These are phyloP conservation scores for Paraglomus brasilianum DNA, from an alignment of 192 early-diverging fungal genomes.

Conservation along the genomic window DNA sequence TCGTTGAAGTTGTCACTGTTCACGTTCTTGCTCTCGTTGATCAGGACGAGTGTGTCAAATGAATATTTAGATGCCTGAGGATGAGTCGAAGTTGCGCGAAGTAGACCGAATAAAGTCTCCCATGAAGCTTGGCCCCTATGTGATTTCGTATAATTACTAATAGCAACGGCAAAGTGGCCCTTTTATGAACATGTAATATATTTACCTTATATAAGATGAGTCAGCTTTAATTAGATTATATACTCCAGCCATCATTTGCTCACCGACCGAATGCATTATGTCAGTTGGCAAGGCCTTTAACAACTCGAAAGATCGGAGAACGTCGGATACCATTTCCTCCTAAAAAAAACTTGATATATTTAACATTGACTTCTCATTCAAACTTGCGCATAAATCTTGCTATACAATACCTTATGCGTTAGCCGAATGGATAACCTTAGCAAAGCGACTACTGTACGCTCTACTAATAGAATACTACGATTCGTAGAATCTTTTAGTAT, in stretches of 20 bases:
- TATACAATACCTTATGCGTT: slow-evolving; percentile 58
- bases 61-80: slow-evolving; percentile 61
- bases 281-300: slow-evolving; percentile 58
- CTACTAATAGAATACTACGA: slow-evolving; percentile 65
- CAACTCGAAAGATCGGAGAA: slow-evolving; percentile 52
- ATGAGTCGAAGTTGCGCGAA: slow-evolving; percentile 56
- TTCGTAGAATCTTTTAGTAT: slow-evolving; percentile 68
- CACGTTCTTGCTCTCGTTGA: slow-evolving; percentile 51
- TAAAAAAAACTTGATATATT: slow-evolving; percentile 21
- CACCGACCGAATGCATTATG: slow-evolving; percentile 62
- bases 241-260: slow-evolving; percentile 78
- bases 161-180: not conserved
- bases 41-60: slow-evolving; percentile 62
- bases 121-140: slow-evolving; percentile 40
- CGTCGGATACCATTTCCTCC: slow-evolving; percentile 55
- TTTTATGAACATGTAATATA: slow-evolving; percentile 16
- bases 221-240: slow-evolving; percentile 63
- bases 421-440: slow-evolving; percentile 68
- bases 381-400: slow-evolving; percentile 6
- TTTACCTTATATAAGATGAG: slow-evolving; percentile 40
- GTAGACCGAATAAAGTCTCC: slow-evolving; percentile 53
- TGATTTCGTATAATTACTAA: slow-evolving; percentile 26
- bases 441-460: slow-evolving; percentile 76
- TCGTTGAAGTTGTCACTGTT: slow-evolving; percentile 70
- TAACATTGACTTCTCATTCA: slow-evolving; percentile 11